Evolutionary conservation across 2,329 filamentous ascomycete species (phyloP).

Genomic region (Dothiorella sarmentorum): DNA sequence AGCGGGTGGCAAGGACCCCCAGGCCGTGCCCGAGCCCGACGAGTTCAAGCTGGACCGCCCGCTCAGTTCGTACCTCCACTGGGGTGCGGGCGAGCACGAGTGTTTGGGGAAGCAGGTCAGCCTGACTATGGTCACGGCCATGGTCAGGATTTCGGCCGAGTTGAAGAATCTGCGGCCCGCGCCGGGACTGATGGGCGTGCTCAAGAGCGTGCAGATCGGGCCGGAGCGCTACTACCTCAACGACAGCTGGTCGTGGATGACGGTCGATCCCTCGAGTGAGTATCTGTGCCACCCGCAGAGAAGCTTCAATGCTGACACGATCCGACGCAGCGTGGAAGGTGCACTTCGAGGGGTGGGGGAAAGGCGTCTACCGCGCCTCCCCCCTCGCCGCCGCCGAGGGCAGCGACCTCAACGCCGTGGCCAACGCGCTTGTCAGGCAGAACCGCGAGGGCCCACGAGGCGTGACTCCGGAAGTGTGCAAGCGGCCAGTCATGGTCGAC

Average conservation of each 20-base stretch:
- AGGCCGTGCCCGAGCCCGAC: conserved; percentile 37
- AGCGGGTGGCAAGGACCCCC: conserved; percentile 41
- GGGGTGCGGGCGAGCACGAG: conserved; percentile 47
- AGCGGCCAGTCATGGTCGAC: neutral
- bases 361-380: neutral
- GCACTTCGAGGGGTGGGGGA: conserved; percentile 14
- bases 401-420: neutral
- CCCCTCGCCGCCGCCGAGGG: neutral
- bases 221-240: conserved; percentile 45
- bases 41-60: conserved; percentile 46
- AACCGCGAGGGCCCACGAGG: neutral
- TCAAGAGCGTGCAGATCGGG: conserved; percentile 42
- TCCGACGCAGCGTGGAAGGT: conserved; percentile 14
- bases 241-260: conserved; percentile 48
- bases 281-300: no score
- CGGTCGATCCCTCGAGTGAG: conserved; percentile 47
- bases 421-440: neutral
- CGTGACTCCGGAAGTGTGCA: neutral
- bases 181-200: conserved; percentile 44
- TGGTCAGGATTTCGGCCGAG: conserved; percentile 44
- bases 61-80: conserved; percentile 41
- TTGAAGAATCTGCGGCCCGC: conserved; percentile 47
- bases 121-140: conserved; percentile 38
- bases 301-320: no score
- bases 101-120: conserved; percentile 45